phyloP scores from a whole-genome alignment of 192 early-diverging fungal species.

The Pecoramyces ruminantium region DNA sequence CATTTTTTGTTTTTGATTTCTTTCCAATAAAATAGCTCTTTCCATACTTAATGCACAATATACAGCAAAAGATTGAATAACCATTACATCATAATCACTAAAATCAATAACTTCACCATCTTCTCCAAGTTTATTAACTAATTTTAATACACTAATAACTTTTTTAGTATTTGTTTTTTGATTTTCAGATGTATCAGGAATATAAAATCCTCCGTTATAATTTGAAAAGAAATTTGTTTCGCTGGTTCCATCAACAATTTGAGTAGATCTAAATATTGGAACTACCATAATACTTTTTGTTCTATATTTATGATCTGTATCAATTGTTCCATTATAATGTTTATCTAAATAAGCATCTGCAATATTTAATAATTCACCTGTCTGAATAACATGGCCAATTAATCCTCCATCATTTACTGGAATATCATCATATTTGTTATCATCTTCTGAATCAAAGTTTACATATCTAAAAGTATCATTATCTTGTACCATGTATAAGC shows the following conservation, averaged over 20 bases:
- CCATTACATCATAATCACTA: conserved; percentile 7
- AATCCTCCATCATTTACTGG: neutral
- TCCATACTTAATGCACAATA: conserved; percentile 21
- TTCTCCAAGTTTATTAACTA: neutral
- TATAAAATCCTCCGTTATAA: neutral
- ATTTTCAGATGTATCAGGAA: neutral
- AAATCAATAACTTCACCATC: conserved; percentile 7
- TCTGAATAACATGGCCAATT: neutral
- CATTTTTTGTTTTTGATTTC: conserved; percentile 9
- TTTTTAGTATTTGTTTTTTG: neutral
- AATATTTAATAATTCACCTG: conserved; percentile 7
- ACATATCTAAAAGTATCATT: neutral
- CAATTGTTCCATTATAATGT: conserved; percentile 12
- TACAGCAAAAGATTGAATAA: conserved; percentile 16
- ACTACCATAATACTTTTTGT: conserved; percentile 11
- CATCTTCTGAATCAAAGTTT: neutral
- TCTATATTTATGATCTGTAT: conserved; percentile 9
- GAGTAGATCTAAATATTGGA: conserved; percentile 10
- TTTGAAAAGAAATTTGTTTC: conserved; percentile 25
- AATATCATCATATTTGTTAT: neutral
- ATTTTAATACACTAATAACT: neutral
- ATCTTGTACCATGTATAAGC: neutral
- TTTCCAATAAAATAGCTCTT: conserved; percentile 14
- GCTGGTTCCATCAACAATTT: conserved; percentile 10
- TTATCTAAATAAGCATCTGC: conserved; percentile 8